phyloP scores from a whole-genome alignment of 192 early-diverging fungal genomes.

The Coemansia sp. region DNA sequence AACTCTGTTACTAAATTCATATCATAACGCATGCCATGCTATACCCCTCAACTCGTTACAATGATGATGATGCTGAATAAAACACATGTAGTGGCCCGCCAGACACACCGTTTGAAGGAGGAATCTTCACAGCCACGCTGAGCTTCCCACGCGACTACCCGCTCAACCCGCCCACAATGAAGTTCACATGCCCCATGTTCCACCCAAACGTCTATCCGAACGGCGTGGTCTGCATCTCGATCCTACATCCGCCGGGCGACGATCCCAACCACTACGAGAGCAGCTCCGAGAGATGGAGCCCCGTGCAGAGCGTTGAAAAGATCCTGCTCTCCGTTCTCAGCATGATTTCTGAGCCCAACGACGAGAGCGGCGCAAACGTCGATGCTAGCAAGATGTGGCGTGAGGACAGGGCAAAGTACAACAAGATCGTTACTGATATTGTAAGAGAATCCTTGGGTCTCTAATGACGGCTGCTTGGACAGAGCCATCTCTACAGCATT shows the following conservation, averaged over 20 bases:
- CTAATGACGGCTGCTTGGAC: constrained; percentile 22
- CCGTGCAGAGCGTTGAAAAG: constrained; percentile 98
- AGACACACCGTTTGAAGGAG: constrained; percentile 93
- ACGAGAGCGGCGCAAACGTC: constrained; percentile 97
- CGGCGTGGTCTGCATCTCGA: constrained; percentile 97
- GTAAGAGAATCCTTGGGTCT: constrained; percentile 79
- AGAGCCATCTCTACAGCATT: no score
- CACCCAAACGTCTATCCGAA: constrained; percentile 96
- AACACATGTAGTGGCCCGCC: constrained; percentile 70
- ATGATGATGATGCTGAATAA: not conserved
- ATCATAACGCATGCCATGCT: not conserved
- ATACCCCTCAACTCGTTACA: not conserved
- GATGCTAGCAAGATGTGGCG: constrained; percentile 98
- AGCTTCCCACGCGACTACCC: constrained; percentile 95
- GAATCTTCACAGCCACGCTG: constrained; percentile 86
- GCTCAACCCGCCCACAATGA: constrained; percentile 92
- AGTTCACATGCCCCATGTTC: constrained; percentile 93
- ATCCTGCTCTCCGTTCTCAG: constrained; percentile 91
- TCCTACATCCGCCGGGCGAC: constrained; percentile 95
- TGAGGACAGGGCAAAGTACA: constrained; percentile 77
- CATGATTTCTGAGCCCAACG: constrained; percentile 98
- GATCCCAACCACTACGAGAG: constrained; percentile 98
- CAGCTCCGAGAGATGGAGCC: constrained; percentile 93
- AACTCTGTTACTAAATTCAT: not conserved
- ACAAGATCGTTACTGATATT: constrained; percentile 74